phyloP scores from a whole-genome alignment of 768 basidiomycete species.

The Amanita pseudoporphyria region DNA sequence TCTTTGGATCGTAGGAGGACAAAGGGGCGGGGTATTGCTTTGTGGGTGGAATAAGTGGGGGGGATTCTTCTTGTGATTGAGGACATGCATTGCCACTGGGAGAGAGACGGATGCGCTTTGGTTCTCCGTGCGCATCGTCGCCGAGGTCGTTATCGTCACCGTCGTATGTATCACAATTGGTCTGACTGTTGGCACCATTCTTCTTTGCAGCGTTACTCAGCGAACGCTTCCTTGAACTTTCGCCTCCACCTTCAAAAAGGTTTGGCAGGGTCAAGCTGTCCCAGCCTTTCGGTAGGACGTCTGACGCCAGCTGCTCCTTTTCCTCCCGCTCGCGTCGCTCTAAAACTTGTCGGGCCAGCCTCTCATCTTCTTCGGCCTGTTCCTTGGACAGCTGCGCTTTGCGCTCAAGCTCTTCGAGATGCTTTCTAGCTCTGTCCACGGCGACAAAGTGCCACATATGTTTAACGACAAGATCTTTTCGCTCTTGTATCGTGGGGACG shows the following conservation, averaged over 20 bases:
- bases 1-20: slow-evolving; percentile 22
- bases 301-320: not conserved
- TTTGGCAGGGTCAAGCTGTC: slow-evolving; percentile 1
- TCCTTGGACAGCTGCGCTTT: not conserved
- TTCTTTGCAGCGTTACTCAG: not conserved
- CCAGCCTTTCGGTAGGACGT: not conserved
- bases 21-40: slow-evolving; percentile 30
- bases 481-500: slow-evolving; percentile 1
- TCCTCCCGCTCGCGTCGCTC: not conserved
- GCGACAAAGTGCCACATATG: slow-evolving; percentile 7
- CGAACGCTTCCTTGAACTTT: not conserved
- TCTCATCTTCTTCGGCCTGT: slow-evolving; percentile 3
- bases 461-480: not conserved
- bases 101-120: slow-evolving; percentile 7
- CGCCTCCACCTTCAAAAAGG: not conserved
- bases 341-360: not conserved
- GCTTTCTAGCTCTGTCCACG: not conserved
- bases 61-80: not conserved
- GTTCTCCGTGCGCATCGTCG: not conserved
- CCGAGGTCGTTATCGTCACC: not conserved
- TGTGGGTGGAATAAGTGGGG: slow-evolving; percentile 11
- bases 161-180: not conserved
- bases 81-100: not conserved
- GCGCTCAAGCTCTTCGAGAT: slow-evolving; percentile 2
- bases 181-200: not conserved